Evolutionary conservation across 164 flowering plant genomes (phyloP), one percentile per base, ranked within the genome.

Genomic region (Umbilicus rupestris): DNA sequence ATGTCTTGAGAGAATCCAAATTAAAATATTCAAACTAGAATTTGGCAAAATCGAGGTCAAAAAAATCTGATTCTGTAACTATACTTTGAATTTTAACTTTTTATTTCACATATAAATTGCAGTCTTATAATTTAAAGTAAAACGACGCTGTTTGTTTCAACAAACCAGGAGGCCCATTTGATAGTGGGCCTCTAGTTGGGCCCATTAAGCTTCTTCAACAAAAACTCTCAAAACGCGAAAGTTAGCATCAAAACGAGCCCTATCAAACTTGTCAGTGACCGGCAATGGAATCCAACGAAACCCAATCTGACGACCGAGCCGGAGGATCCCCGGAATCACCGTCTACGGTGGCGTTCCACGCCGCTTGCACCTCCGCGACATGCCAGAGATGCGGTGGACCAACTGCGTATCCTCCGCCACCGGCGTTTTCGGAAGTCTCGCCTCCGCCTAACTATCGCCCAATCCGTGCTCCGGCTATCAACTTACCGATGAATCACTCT

Each of bases 361-460:
- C 12, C 37, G 52, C 37, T 15, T 69, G 68, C 29, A 37, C 73
- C 6, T 16, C 66, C 60, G 39, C 52, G 15, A 71, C 71, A 16
- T 79, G 82, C 67, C 20, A 35, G 39, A 69, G 70, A 1, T 79
- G 82, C 71, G 80, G 82, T 37, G 78, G 74, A 31, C 66, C 76
- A 6, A 77, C 75, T 64, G 9, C 74, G 50, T 20, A 33, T 37
- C 62, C 76, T 0, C 79, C 77, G 7, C 76, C 81, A 3, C 78
- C 74, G 3, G 20, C 64, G 5, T 69, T 72, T 58, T 75, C 85
- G 5, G 83, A 73, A 11, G 69, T 70, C 42, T 79, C 87, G 7
- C 84, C 88, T 0, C 91, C 91, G 0, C 86, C 84, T 0, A 44
- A 12, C 45, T 82, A 84, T 78, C 79, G 83, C 1, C 88, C 91